These are phyloP conservation scores for Nemania sp. DNA, from an alignment of 2,329 filamentous ascomycete genomes.

Conservation along the genomic window DNA sequence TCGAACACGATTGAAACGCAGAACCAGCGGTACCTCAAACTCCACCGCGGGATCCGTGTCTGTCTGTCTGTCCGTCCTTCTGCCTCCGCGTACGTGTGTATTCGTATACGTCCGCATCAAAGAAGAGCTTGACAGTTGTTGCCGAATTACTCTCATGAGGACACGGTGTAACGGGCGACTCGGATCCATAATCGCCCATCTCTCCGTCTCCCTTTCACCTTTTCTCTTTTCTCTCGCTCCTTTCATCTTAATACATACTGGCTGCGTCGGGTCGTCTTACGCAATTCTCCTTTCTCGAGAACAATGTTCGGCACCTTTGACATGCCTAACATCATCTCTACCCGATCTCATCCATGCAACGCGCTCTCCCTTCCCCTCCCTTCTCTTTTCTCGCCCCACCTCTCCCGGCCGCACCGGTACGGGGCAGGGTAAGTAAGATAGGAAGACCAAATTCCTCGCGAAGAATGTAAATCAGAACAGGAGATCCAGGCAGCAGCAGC, in stretches of 20 bases:
- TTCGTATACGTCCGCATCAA: background rate
- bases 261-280: background rate
- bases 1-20: slow-evolving; percentile 5
- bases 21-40: background rate
- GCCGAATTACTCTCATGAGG: background rate
- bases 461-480: slow-evolving; percentile 50
- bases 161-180: background rate
- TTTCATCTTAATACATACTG: background rate
- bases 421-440: too few relatives aligned
- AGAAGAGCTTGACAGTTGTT: background rate
- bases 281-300: background rate
- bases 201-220: background rate
- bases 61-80: background rate
- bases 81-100: too few relatives aligned
- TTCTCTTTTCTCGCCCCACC: too few relatives aligned
- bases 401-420: too few relatives aligned
- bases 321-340: background rate
- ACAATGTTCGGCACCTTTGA: background rate
- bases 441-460: too few relatives aligned
- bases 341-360: background rate
- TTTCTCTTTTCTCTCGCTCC: background rate
- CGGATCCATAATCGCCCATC: background rate
- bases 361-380: background rate
- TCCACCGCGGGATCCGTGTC: background rate
- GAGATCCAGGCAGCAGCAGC: slow-evolving; percentile 62